Percentiles rank a stretch among this genome's conserved stretches.
Evolutionary conservation across 2,329 filamentous ascomycete genomes (phyloP).

Genomic region (Fusarium nodosum): DNA sequence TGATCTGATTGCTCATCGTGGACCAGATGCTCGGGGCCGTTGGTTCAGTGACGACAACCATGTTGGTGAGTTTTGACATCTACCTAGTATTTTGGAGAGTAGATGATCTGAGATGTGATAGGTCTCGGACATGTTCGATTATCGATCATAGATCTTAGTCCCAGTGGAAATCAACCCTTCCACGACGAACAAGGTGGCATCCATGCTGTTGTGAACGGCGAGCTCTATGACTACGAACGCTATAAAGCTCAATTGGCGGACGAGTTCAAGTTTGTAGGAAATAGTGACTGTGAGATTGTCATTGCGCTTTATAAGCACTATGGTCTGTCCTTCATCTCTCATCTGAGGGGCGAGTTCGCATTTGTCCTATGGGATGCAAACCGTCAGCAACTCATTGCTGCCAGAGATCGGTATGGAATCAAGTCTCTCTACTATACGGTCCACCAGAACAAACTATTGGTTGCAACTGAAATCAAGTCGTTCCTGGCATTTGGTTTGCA

Average conservation of each 20-base stretch:
- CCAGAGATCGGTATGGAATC: constrained; percentile 10
- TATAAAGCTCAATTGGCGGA: constrained; percentile 1
- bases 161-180: constrained; percentile 8
- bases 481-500: constrained; percentile 11
- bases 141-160: constrained; percentile 11
- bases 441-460: not conserved
- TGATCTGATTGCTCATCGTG: constrained; percentile 12
- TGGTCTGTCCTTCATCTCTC: constrained; percentile 4
- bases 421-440: constrained; percentile 13
- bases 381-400: constrained; percentile 4
- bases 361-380: constrained; percentile 10
- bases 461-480: constrained; percentile 17
- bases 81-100: too few species aligned
- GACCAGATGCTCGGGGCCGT: constrained; percentile 10
- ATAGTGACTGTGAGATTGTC: constrained; percentile 16
- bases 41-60: constrained; percentile 6
- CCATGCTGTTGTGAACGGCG: constrained; percentile 6
- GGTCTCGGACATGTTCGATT: constrained; percentile 14
- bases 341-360: constrained; percentile 6
- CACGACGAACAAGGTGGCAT: not conserved
- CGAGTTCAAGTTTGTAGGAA: constrained; percentile 11
- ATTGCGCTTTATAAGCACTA: constrained; percentile 15
- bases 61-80: constrained; percentile 8
- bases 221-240: constrained; percentile 6
- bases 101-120: not conserved